Conservation (phyloP, 2,329 filamentous ascomycete species). For the Penicillium sp. region DNA sequence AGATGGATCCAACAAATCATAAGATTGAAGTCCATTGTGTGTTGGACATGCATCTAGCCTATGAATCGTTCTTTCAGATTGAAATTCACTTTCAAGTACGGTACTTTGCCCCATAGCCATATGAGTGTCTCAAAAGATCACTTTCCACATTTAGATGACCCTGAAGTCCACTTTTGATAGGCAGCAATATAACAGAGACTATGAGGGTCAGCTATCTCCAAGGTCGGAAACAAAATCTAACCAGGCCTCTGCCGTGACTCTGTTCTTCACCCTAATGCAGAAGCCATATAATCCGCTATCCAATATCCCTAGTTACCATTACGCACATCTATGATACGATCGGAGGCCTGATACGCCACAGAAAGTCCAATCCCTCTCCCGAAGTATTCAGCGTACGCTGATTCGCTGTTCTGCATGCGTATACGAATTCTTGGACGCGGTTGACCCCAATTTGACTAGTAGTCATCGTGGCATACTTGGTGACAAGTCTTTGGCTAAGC, state of each 20-base stretch:
- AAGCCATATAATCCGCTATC: background rate
- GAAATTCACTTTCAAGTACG: background rate
- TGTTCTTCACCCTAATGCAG: background rate
- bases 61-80: background rate
- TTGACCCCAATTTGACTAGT: background rate
- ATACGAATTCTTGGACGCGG: background rate
- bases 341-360: background rate
- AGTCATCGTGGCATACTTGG: too few relatives aligned
- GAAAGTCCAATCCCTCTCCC: background rate
- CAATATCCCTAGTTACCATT: background rate
- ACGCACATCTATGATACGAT: background rate
- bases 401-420: background rate
- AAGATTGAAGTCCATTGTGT: background rate
- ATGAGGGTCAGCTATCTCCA: background rate
- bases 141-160: background rate
- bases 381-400: background rate
- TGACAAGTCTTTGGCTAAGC: background rate
- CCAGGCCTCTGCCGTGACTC: background rate
- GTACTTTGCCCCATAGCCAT: background rate
- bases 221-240: background rate
- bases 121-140: background rate
- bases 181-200: background rate
- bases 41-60: background rate
- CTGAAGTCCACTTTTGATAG: background rate
- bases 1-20: background rate